Conservation (phyloP, 306 rosid genomes). For the Rosa chinensis region DNA sequence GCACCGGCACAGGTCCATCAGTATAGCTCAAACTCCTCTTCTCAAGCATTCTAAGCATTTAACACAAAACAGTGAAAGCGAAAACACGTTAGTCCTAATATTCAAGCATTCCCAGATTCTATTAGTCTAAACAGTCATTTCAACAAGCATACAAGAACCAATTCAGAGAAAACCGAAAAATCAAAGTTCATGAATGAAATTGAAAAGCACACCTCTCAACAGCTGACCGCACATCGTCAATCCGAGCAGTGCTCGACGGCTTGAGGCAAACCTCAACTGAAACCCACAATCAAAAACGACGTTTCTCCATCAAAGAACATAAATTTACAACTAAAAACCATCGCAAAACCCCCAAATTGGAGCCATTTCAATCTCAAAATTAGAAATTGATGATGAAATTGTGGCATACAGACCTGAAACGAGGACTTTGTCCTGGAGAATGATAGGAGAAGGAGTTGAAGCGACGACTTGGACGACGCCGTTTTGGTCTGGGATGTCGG, state of each 20-base stretch:
- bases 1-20: constrained; percentile 78
- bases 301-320: constrained; percentile 2
- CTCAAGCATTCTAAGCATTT: constrained; percentile 81
- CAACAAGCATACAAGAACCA: background rate
- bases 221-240: constrained; percentile 64
- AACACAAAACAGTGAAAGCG: background rate
- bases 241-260: constrained; percentile 75
- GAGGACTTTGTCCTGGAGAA: constrained; percentile 51
- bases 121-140: background rate
- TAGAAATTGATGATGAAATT: background rate
- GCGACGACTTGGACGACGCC: constrained; percentile 28
- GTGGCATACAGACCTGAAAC: constrained; percentile 57
- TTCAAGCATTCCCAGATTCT: background rate
- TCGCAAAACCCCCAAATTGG: background rate
- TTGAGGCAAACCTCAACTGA: constrained; percentile 85
- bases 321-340: constrained; percentile 1
- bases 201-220: constrained; percentile 41
- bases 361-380: constrained; percentile 13
- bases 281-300: background rate
- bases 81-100: background rate
- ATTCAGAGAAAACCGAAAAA: background rate
- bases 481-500: constrained; percentile 36
- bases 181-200: background rate
- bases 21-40: constrained; percentile 86
- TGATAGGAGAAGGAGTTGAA: constrained; percentile 33